Evolutionary conservation across 352 stramenopile species (phyloP).

Genomic region (Phytophthora lateralis): DNA sequence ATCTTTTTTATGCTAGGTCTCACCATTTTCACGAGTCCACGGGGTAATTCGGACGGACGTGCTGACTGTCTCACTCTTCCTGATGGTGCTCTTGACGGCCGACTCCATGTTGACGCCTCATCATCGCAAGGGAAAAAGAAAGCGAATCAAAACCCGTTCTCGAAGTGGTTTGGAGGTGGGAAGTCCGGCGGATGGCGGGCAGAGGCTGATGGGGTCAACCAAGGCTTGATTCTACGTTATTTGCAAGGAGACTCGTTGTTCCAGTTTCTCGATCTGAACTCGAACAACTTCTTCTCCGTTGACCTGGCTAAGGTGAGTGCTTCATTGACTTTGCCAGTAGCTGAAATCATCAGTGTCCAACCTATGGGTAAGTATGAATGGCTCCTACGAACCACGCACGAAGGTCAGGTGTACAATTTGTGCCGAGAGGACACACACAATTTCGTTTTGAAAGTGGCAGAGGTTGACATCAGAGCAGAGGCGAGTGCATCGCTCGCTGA

Average conservation of each 20-base stretch:
- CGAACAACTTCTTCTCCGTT: constrained; percentile 51
- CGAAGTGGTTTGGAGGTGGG: constrained; percentile 51
- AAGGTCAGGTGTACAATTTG: constrained; percentile 40
- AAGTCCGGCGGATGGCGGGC: constrained; percentile 24
- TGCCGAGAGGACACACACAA: constrained; percentile 19
- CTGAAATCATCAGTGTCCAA: constrained; percentile 49
- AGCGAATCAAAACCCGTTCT: constrained; percentile 46
- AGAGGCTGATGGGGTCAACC: constrained; percentile 31
- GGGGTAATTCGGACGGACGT: constrained; percentile 43
- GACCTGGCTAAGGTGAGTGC: constrained; percentile 36
- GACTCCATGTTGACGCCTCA: constrained; percentile 36
- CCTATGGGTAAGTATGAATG: constrained; percentile 45
- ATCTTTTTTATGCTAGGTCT: constrained; percentile 33
- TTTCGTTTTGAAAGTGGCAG: constrained; percentile 42
- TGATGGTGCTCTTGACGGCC: constrained; percentile 54
- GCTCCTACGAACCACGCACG: constrained; percentile 54
- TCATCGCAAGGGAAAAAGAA: constrained; percentile 16
- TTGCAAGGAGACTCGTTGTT: constrained; percentile 59
- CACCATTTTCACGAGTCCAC: constrained; percentile 51
- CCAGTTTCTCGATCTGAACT: constrained; percentile 55
- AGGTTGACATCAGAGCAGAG: constrained; percentile 5
- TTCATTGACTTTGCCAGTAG: constrained; percentile 5
- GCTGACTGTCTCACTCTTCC: constrained; percentile 60
- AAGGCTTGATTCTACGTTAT: constrained; percentile 49
- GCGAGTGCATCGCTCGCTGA: constrained; percentile 11